Evolutionary conservation across 306 rosid genomes (phyloP).

Genomic region (Coriaria nepalensis): DNA sequence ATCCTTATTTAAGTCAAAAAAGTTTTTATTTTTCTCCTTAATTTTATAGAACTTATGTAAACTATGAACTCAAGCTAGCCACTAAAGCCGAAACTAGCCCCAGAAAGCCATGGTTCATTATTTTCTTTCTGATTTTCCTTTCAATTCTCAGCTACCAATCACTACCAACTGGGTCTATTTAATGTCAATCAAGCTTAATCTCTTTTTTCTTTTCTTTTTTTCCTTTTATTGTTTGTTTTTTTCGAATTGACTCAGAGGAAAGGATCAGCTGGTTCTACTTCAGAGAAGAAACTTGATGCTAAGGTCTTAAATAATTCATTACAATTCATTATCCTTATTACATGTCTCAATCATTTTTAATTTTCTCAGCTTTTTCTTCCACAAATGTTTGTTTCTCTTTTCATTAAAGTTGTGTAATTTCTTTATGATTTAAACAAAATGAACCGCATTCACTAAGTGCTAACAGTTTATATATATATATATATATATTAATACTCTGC

Average conservation of each 20-base stretch:
- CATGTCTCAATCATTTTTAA: neutral
- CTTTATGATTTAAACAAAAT: constrained; percentile 8
- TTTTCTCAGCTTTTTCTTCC: neutral
- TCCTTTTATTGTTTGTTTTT: neutral
- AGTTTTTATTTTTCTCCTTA: no score
- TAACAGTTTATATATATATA: no score
- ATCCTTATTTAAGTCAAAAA: constrained; percentile 3
- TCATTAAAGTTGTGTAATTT: neutral
- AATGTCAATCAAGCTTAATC: neutral
- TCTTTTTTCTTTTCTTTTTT: neutral
- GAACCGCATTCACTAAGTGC: no score
- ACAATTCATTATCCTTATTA: neutral
- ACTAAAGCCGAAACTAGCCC: no score
- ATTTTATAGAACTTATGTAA: no score
- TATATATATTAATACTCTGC: no score
- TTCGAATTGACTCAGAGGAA: constrained; percentile 45
- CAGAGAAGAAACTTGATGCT: constrained; percentile 73
- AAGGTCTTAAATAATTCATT: constrained; percentile 34
- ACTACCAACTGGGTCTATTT: no score
- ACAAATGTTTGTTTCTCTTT: neutral
- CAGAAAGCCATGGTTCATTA: no score
- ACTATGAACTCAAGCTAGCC: no score
- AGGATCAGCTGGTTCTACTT: constrained; percentile 51
- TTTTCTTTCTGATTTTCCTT: no score
- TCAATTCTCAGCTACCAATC: no score